phyloP scores from a whole-genome alignment of 441 rosid species.

The Populus hybrid region DNA sequence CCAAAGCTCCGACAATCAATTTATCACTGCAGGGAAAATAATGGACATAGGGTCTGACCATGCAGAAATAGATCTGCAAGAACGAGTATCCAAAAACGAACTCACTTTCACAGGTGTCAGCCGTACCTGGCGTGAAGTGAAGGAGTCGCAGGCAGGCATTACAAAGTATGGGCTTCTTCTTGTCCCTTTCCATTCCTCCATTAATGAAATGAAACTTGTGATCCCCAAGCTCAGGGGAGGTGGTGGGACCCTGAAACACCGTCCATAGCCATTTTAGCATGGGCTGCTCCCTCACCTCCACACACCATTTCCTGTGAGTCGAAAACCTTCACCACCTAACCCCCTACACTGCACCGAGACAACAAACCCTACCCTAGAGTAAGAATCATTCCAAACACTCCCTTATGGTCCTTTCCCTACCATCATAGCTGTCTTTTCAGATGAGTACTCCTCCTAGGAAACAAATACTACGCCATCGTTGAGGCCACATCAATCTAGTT shows the following conservation, averaged over 20 bases:
- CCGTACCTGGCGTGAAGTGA: slow-evolving; percentile 7
- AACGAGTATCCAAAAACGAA: not conserved
- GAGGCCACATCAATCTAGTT: not conserved
- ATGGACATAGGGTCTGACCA: not conserved
- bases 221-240: not conserved
- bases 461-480: slow-evolving; percentile 18
- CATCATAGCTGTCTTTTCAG: slow-evolving; percentile 40
- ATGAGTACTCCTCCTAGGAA: slow-evolving; percentile 49
- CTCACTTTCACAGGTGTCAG: slow-evolving; percentile 1
- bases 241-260: slow-evolving; percentile 28
- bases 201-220: slow-evolving; percentile 6
- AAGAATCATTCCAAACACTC: slow-evolving; percentile 15
- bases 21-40: not conserved
- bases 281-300: slow-evolving; percentile 43
- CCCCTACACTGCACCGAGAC: slow-evolving; percentile 16
- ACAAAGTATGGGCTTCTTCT: slow-evolving; percentile 22
- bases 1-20: not conserved
- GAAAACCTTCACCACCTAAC: slow-evolving; percentile 30
- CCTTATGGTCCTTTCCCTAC: slow-evolving; percentile 32
- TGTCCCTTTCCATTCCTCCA: slow-evolving; percentile 8
- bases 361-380: not conserved
- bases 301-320: slow-evolving; percentile 39
- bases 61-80: not conserved
- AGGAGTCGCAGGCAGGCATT: slow-evolving; percentile 2
- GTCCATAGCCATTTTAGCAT: slow-evolving; percentile 30